Conservation (phyloP, 805 yeast species). For the Lipomyces orientalis region DNA sequence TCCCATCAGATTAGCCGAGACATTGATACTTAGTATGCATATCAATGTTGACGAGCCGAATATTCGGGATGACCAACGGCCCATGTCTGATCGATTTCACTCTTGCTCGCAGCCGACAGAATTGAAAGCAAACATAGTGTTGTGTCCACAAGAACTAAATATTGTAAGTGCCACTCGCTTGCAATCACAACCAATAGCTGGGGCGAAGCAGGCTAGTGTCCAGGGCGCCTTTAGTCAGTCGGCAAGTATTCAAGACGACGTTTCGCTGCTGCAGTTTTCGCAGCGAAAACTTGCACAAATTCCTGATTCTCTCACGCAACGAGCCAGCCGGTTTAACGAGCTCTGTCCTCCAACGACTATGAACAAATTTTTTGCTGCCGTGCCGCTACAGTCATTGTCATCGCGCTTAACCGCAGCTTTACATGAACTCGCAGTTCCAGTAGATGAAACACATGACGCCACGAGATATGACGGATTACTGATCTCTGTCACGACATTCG, state of each 20-base stretch:
- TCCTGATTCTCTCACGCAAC: conserved; percentile 40
- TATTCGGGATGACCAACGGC: neutral
- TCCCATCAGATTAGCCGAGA: conserved; percentile 57
- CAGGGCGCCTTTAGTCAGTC: conserved; percentile 5
- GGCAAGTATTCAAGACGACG: conserved; percentile 38
- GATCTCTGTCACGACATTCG: conserved; percentile 21
- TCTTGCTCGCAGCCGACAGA: conserved; percentile 31
- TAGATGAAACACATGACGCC: conserved; percentile 40
- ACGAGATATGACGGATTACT: conserved; percentile 40
- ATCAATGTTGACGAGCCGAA: conserved; percentile 47
- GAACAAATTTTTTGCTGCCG: conserved; percentile 58
- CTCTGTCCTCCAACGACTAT: conserved; percentile 51
- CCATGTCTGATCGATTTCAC: conserved; percentile 3
- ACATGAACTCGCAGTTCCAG: conserved; percentile 48
- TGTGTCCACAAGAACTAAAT: neutral
- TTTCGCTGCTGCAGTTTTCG: conserved; percentile 27
- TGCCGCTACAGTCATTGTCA: conserved; percentile 53
- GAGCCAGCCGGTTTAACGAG: conserved; percentile 39
- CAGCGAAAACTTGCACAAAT: conserved; percentile 32
- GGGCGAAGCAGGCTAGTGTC: neutral
- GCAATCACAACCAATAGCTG: conserved; percentile 23
- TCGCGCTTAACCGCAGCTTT: conserved; percentile 53
- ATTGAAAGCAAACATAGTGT: conserved; percentile 7
- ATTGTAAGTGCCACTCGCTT: conserved; percentile 3
- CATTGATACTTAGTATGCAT: conserved; percentile 57